These are phyloP conservation scores for Endotrypanum monterogeii DNA, from an alignment of 208 protist species.

Conservation along the genomic window DNA sequence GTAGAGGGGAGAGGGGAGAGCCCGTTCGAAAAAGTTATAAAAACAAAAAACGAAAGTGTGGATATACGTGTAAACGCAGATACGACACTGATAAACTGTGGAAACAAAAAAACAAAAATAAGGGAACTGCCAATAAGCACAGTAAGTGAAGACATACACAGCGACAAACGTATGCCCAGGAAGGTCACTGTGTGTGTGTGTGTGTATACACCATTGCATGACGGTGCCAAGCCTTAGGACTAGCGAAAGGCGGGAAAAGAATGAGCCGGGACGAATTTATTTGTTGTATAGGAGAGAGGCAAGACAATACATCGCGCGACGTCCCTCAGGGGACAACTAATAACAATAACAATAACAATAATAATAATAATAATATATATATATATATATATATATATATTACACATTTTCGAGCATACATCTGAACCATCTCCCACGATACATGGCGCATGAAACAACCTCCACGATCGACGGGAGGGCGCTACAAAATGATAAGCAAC, in stretches of 20 bases:
- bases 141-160: neutral
- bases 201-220: neutral
- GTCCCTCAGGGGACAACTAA: too few species aligned
- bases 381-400: neutral
- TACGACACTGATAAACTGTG: too few species aligned
- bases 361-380: neutral
- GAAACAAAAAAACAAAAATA: neutral
- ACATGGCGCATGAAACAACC: neutral
- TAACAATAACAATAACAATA: too few species aligned
- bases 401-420: neutral
- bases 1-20: too few species aligned
- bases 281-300: too few species aligned
- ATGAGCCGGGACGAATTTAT: too few species aligned
- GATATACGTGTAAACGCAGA: too few species aligned
- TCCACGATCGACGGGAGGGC: too few species aligned
- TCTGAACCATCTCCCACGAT: neutral
- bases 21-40: neutral
- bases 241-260: too few species aligned
- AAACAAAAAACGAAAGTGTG: neutral
- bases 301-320: too few species aligned
- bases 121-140: too few species aligned
- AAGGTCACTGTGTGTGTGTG: neutral
- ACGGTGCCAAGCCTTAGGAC: neutral
- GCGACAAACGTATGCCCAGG: neutral
- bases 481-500: conserved; percentile 36